phyloP scores from a whole-genome alignment of 495 filamentous ascomycete genomes.

The Wilcoxina mikolae region DNA sequence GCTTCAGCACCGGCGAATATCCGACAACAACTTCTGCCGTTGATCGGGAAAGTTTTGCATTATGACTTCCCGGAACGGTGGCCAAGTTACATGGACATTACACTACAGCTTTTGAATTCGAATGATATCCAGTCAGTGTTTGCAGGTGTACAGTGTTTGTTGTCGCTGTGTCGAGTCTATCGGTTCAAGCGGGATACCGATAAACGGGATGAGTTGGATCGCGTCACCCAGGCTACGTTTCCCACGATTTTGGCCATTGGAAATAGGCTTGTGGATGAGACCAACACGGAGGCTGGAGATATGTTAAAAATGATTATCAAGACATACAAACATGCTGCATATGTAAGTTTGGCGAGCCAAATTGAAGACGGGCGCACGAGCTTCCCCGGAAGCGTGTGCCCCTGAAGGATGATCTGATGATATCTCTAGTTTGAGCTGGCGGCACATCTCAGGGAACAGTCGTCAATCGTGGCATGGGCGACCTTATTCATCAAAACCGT shows the following conservation, averaged over 20 bases:
- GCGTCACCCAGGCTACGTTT: slow-evolving; percentile 81
- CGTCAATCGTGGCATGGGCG: slow-evolving; percentile 84
- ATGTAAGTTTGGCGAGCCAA: slow-evolving; percentile 60
- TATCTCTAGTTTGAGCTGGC: slow-evolving; percentile 69
- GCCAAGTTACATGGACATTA: slow-evolving; percentile 85
- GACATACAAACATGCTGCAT: slow-evolving; percentile 92
- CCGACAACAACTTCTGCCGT: slow-evolving; percentile 77
- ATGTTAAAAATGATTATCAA: slow-evolving; percentile 93
- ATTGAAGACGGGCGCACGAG: neutral
- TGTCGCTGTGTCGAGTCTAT: slow-evolving; percentile 86
- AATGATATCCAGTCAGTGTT: slow-evolving; percentile 74
- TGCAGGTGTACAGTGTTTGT: slow-evolving; percentile 82
- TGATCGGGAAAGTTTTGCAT: slow-evolving; percentile 88
- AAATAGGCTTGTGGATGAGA: slow-evolving; percentile 72
- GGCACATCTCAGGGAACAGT: slow-evolving; percentile 55
- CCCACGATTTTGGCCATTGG: slow-evolving; percentile 81
- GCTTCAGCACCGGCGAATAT: slow-evolving; percentile 63
- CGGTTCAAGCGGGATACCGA: slow-evolving; percentile 73
- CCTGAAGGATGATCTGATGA: slow-evolving; percentile 9
- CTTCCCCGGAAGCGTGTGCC: too few species aligned
- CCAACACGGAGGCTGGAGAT: slow-evolving; percentile 82
- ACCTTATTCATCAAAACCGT: slow-evolving; percentile 82
- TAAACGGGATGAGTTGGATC: slow-evolving; percentile 74
- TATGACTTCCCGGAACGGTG: slow-evolving; percentile 88
- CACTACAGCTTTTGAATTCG: slow-evolving; percentile 67